These are phyloP conservation scores for Favolaschia claudopus DNA, from an alignment of 768 basidiomycete species.

Conservation along the genomic window DNA sequence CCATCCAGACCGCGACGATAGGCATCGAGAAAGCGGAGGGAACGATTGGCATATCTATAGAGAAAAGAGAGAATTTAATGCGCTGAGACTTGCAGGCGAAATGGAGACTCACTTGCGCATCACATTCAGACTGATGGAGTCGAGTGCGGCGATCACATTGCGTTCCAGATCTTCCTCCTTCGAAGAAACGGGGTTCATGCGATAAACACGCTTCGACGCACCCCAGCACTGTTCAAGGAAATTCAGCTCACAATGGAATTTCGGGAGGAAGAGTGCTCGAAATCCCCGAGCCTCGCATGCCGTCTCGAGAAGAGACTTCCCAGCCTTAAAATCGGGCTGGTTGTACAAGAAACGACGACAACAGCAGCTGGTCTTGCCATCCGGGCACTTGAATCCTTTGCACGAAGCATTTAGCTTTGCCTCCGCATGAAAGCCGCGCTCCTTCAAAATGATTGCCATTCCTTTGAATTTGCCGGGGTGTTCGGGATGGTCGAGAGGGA, in stretches of 20 bases:
- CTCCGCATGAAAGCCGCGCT: constrained; percentile 25
- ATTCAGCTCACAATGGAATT: constrained; percentile 22
- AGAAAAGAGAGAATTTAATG: not conserved
- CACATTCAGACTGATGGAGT: constrained; percentile 13
- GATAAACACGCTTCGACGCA: constrained; percentile 6
- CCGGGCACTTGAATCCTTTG: not conserved
- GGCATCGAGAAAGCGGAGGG: not conserved
- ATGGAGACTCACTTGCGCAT: constrained; percentile 24
- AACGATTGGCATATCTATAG: not conserved
- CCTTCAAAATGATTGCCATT: constrained; percentile 22
- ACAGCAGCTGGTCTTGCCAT: not conserved
- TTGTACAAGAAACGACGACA: constrained; percentile 3
- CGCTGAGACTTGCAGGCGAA: too few species aligned
- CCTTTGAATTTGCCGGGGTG: constrained; percentile 32
- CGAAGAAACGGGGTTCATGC: not conserved
- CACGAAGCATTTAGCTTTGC: constrained; percentile 12
- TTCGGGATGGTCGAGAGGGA: constrained; percentile 30
- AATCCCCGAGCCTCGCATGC: constrained; percentile 1
- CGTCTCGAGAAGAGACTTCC: constrained; percentile 6
- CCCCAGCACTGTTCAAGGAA: constrained; percentile 27
- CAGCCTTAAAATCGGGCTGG: constrained; percentile 7
- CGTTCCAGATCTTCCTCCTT: constrained; percentile 25
- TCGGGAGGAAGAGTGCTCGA: constrained; percentile 16
- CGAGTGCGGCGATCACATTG: constrained; percentile 24
- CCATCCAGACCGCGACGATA: not conserved